Evolutionary conservation across 2,329 filamentous ascomycete species (phyloP).

Genomic region (Fusarium coicis): DNA sequence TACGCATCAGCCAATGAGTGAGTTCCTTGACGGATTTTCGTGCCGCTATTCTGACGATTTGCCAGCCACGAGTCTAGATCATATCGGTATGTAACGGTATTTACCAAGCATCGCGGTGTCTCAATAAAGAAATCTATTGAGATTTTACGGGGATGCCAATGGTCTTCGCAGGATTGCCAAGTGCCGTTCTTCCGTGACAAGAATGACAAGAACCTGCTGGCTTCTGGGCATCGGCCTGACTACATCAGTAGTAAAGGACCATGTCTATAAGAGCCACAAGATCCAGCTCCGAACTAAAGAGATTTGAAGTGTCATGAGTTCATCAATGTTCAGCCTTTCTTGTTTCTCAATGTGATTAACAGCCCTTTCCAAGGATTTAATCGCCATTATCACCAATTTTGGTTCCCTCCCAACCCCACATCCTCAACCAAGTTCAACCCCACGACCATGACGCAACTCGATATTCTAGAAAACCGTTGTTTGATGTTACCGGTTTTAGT

Average conservation of each 20-base stretch:
- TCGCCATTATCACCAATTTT: conserved; percentile 10
- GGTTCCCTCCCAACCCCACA: conserved; percentile 10
- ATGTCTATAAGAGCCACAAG: conserved; percentile 13
- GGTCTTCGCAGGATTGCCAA: conserved; percentile 29
- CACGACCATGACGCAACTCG: conserved; percentile 41
- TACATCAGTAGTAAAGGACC: conserved; percentile 15
- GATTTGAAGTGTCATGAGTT: neutral
- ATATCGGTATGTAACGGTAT: neutral
- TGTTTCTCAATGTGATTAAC: neutral
- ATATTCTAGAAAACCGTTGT: conserved; percentile 38
- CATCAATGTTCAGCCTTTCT: neutral
- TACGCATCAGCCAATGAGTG: conserved; percentile 7
- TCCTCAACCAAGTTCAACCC: conserved; percentile 5
- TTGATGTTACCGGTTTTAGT: conserved; percentile 31
- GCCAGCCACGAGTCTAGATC: conserved; percentile 13
- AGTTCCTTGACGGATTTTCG: neutral
- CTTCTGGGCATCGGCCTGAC: conserved; percentile 7
- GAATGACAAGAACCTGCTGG: conserved; percentile 16
- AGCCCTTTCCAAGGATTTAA: neutral
- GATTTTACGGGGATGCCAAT: conserved; percentile 19
- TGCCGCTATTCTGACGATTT: neutral
- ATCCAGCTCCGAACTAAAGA: neutral
- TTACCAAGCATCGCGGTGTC: neutral
- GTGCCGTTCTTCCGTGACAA: conserved; percentile 33
- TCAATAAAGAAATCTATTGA: neutral